These are phyloP conservation scores for Sclerotinia trifoliorum DNA, from an alignment of 2,329 filamentous ascomycete genomes.

Conservation along the genomic window DNA sequence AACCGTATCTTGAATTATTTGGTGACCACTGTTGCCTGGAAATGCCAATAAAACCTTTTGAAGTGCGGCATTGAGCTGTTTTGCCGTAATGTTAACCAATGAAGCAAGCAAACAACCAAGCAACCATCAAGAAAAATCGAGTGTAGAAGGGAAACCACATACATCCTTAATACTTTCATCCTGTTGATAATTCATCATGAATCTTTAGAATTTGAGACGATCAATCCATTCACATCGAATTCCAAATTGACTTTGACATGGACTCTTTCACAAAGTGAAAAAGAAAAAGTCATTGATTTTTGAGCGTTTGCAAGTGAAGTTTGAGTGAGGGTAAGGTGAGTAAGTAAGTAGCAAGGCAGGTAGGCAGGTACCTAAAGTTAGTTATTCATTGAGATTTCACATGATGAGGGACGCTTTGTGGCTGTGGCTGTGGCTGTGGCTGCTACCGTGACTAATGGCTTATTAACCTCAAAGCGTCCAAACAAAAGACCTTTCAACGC, in stretches of 20 bases:
- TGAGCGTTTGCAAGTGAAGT: not conserved
- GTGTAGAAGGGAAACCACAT: not conserved
- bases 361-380: no score
- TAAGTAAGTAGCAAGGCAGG: no score
- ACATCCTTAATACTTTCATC: slow-evolving; percentile 20
- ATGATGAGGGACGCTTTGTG: slow-evolving; percentile 8
- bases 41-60: slow-evolving; percentile 18
- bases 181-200: slow-evolving; percentile 21
- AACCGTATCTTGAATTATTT: slow-evolving; percentile 20
- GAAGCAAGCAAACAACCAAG: not conserved
- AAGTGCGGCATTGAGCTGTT: slow-evolving; percentile 22
- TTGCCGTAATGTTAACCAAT: not conserved
- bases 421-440: not conserved
- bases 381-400: slow-evolving; percentile 5
- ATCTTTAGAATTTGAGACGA: not conserved
- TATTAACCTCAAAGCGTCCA: no score
- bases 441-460: not conserved
- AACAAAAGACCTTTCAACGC: not conserved
- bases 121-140: not conserved
- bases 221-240: not conserved
- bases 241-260: slow-evolving; percentile 4
- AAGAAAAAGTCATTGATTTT: slow-evolving; percentile 17
- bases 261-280: slow-evolving; percentile 10
- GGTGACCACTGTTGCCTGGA: slow-evolving; percentile 20
- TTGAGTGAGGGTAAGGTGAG: not conserved